Percentiles rank a stretch among this genome's conserved stretches.
Evolutionary conservation across 768 basidiomycete genomes (phyloP).

Genomic region (Leccinum olivaceopallidum): DNA sequence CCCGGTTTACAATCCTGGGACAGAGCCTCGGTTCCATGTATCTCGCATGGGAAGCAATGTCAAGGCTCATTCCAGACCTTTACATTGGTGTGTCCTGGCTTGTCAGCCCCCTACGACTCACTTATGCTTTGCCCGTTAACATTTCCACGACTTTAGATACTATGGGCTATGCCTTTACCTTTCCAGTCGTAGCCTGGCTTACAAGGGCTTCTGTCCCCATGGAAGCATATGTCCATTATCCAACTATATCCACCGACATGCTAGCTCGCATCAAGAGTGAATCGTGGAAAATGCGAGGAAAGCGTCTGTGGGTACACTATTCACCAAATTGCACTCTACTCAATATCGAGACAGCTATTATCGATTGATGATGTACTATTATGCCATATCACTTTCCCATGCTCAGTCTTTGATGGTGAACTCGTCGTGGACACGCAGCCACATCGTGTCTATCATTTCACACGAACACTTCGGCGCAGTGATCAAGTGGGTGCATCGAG

Average conservation of each 20-base stretch:
- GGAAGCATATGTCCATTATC: slow-evolving; percentile 94
- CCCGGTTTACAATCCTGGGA: slow-evolving; percentile 86
- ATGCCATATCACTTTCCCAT: slow-evolving; percentile 69
- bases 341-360: slow-evolving; percentile 66
- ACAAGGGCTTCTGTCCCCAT: slow-evolving; percentile 59
- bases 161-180: slow-evolving; percentile 98
- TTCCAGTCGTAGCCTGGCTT: slow-evolving; percentile 69
- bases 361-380: slow-evolving; percentile 81
- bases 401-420: slow-evolving; percentile 90
- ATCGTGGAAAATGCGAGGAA: slow-evolving; percentile 26
- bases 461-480: slow-evolving; percentile 47
- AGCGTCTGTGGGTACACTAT: slow-evolving; percentile 27
- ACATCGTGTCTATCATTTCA: slow-evolving; percentile 72
- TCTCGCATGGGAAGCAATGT: slow-evolving; percentile 82
- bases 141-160: slow-evolving; percentile 58
- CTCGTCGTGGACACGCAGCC: slow-evolving; percentile 91
- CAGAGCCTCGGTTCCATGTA: slow-evolving; percentile 89
- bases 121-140: not conserved
- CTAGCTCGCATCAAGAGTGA: slow-evolving; percentile 63
- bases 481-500: slow-evolving; percentile 45
- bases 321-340: not conserved
- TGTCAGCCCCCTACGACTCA: not conserved
- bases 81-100: slow-evolving; percentile 69
- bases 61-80: slow-evolving; percentile 78
- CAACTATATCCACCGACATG: slow-evolving; percentile 96